Conservation (phyloP, 1,284 basidiomycete genomes). For the Trametes versicolor region DNA sequence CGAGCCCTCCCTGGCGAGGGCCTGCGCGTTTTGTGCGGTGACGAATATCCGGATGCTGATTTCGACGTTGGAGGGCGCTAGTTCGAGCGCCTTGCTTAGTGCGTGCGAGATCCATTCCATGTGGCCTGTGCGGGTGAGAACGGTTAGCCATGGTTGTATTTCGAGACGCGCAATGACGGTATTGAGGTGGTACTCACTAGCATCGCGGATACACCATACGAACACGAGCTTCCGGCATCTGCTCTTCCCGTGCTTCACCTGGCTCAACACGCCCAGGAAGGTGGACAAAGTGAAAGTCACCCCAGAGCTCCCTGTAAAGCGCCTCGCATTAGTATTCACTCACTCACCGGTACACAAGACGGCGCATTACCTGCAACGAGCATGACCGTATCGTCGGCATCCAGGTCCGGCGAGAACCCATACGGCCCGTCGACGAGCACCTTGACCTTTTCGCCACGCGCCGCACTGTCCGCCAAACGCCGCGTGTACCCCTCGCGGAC, state of each 20-base stretch:
- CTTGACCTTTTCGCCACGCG: conserved; percentile 44
- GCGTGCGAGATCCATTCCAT: conserved; percentile 51
- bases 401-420: conserved; percentile 56
- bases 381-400: conserved; percentile 54
- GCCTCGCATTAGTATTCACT: not conserved
- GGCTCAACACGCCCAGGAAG: conserved; percentile 52
- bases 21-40: conserved; percentile 37
- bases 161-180: not conserved
- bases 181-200: conserved; percentile 42
- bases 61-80: conserved; percentile 43
- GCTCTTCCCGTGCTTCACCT: conserved; percentile 40
- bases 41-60: conserved; percentile 51
- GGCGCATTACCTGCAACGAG: conserved; percentile 57
- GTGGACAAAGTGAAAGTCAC: conserved; percentile 60
- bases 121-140: conserved; percentile 42
- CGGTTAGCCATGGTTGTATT: not conserved
- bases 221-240: conserved; percentile 50
- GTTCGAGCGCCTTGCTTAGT: conserved; percentile 44
- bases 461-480: conserved; percentile 49
- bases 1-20: conserved; percentile 10
- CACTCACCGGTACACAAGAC: too few species aligned
- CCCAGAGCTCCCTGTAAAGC: conserved; percentile 55
- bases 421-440: conserved; percentile 66
- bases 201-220: conserved; percentile 56
- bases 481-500: conserved; percentile 60